phyloP scores from a whole-genome alignment of 2,329 filamentous ascomycete genomes.

The Hypoxylon sp. region DNA sequence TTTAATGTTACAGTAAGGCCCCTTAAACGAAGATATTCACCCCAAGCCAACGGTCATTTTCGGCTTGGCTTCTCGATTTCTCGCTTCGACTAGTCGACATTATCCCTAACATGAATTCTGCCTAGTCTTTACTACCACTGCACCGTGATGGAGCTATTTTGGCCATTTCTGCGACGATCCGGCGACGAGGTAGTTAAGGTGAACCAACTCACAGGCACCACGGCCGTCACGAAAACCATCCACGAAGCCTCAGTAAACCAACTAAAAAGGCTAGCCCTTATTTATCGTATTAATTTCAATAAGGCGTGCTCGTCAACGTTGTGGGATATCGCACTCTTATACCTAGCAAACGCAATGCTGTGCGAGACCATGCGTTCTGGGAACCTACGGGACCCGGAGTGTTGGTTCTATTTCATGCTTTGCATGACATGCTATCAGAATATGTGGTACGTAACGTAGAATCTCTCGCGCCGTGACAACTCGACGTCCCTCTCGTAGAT shows the following conservation, averaged over 20 bases:
- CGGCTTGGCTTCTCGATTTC: background rate
- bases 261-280: conserved; percentile 40
- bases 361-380: conserved; percentile 40
- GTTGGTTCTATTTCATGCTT: conserved; percentile 50
- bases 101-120: conserved; percentile 27
- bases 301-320: conserved; percentile 41
- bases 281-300: conserved; percentile 38
- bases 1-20: conserved; percentile 42
- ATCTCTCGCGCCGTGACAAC: background rate
- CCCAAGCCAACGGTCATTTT: background rate
- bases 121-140: conserved; percentile 45
- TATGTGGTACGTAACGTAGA: conserved; percentile 41
- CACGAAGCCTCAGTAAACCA: conserved; percentile 44
- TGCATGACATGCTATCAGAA: conserved; percentile 50
- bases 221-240: conserved; percentile 24
- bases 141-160: conserved; percentile 42
- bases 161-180: conserved; percentile 40
- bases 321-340: conserved; percentile 52
- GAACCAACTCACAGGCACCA: conserved; percentile 22
- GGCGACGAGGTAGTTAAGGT: conserved; percentile 33
- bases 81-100: background rate
- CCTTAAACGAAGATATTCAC: conserved; percentile 1
- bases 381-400: conserved; percentile 31
- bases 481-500: background rate
- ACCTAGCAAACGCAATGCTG: conserved; percentile 52